phyloP scores from a whole-genome alignment of 2,329 filamentous ascomycete species.

The Talaromyces pinophilus region DNA sequence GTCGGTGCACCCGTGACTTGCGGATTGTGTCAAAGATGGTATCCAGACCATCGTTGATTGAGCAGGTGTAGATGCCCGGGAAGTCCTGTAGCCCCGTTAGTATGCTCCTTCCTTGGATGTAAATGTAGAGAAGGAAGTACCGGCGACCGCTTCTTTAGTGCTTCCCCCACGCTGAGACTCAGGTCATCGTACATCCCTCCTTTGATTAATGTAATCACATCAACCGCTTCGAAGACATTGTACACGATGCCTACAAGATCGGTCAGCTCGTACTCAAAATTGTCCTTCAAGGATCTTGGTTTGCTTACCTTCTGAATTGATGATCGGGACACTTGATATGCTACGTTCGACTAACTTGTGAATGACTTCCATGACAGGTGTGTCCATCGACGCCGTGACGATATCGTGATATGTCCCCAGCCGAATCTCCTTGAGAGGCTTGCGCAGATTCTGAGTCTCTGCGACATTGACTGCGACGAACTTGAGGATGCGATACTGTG shows the following conservation, averaged over 20 bases:
- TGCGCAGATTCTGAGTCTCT: slow-evolving; percentile 84
- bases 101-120: slow-evolving; percentile 12
- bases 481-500: slow-evolving; percentile 96
- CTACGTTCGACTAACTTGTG: slow-evolving; percentile 88
- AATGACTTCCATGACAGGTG: slow-evolving; percentile 89
- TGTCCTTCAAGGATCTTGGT: neutral
- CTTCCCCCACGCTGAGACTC: slow-evolving; percentile 81
- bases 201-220: slow-evolving; percentile 95
- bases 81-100: slow-evolving; percentile 65
- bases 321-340: slow-evolving; percentile 91
- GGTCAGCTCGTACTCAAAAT: neutral
- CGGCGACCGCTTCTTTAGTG: slow-evolving; percentile 79
- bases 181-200: slow-evolving; percentile 91
- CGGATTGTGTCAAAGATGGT: slow-evolving; percentile 97
- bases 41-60: slow-evolving; percentile 84
- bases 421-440: slow-evolving; percentile 78
- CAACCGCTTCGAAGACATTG: slow-evolving; percentile 96
- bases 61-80: slow-evolving; percentile 95
- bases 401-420: slow-evolving; percentile 83
- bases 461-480: slow-evolving; percentile 95
- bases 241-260: slow-evolving; percentile 63
- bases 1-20: slow-evolving; percentile 87
- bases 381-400: slow-evolving; percentile 82
- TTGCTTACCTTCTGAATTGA: slow-evolving; percentile 68
- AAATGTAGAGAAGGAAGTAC: slow-evolving; percentile 43